Conservation (phyloP, 495 filamentous ascomycete genomes). For the Penicillium subrubescens region DNA sequence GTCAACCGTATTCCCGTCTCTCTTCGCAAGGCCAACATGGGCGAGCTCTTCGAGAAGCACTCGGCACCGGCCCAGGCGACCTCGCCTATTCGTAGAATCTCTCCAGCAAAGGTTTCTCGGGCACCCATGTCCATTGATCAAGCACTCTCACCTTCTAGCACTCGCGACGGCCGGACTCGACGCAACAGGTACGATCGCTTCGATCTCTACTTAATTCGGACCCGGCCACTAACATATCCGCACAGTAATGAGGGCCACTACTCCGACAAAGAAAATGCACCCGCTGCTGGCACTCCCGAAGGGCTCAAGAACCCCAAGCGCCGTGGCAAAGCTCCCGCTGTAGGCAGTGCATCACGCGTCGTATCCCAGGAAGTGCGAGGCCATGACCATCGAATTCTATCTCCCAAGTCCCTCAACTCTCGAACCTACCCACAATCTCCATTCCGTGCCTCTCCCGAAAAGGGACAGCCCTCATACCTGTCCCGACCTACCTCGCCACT, state of each 20-base stretch:
- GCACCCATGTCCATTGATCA: constrained; percentile 35
- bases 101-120: constrained; percentile 34
- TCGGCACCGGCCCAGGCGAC: constrained; percentile 33
- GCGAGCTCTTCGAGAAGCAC: constrained; percentile 70
- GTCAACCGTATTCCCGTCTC: constrained; percentile 88
- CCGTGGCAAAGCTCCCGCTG: constrained; percentile 46
- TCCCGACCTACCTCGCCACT: constrained; percentile 57
- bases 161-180: constrained; percentile 51
- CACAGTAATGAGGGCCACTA: constrained; percentile 63
- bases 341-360: constrained; percentile 47
- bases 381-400: constrained; percentile 63
- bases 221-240: constrained; percentile 13
- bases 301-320: constrained; percentile 62
- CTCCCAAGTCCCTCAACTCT: constrained; percentile 80
- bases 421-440: constrained; percentile 65
- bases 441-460: constrained; percentile 46
- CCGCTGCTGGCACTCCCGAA: constrained; percentile 39
- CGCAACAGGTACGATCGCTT: constrained; percentile 59
- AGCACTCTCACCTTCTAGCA: constrained; percentile 29
- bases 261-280: constrained; percentile 80
- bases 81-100: constrained; percentile 33
- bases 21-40: constrained; percentile 80
- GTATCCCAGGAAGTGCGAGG: constrained; percentile 51
- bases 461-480: constrained; percentile 50
- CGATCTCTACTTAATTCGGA: background rate